Evolutionary conservation across 306 rosid species (phyloP), one percentile per base, ranked within the genome.

Genomic region (Fragaria nilgerrensis): DNA sequence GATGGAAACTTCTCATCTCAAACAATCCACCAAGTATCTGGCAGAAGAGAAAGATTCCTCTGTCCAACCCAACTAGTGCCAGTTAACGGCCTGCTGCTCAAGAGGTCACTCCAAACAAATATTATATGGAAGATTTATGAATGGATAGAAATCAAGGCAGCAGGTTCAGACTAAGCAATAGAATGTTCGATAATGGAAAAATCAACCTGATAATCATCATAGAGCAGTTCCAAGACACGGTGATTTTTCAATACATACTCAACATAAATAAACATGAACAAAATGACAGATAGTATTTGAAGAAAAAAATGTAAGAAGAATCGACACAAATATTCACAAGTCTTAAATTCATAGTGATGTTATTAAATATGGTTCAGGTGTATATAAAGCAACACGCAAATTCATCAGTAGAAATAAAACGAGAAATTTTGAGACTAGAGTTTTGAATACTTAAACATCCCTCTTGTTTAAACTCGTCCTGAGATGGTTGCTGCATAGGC

Each of bases 401-500:
- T 75, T 53, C 75, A 29, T 71, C 23, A 32, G 55, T 47, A 70
- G 32, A 27, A 53, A 16, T 25, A 78, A 7, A 25, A 78, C 23
- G 12, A 48, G 2, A 17, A 50, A 56, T 69, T 58, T 68, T 22
- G 14, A 39, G 55, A 81, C 59, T 19, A 19, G 3, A 67, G n/a
- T 2, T 43, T 39, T 48, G 70, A 55, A 43, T 53, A 50, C 63
- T 78, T 69, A 78, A 70, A 75, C 53, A 73, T 62, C 69, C 55
- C 59, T 62, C 83, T 70, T 39, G 47, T 75, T 56, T 15, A 78
- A 49, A 39, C 43, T 78, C 63, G 56, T 55, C 23, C 59, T 68
- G 81, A 68, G 80, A 62, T 0, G 53, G 52, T 34, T 79, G 86
- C 73, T 78, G 89, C 80, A 79, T 2, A 61, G 85, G 84, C 32